These are phyloP conservation scores for Baudoinia panamericana DNA, from an alignment of 495 filamentous ascomycete genomes.

Conservation along the genomic window DNA sequence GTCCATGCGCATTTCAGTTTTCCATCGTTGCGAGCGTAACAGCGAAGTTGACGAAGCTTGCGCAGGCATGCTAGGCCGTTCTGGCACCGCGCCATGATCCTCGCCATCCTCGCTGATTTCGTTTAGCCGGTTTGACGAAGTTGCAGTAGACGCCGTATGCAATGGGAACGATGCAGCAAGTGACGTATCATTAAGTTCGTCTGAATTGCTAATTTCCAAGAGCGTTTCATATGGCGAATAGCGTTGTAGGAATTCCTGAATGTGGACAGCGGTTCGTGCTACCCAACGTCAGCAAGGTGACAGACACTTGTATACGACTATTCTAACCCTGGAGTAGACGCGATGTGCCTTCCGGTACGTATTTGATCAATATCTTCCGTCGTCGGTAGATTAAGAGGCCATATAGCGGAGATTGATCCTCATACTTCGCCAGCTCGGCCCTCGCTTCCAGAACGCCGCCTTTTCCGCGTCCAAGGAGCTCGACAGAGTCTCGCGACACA, in stretches of 20 bases:
- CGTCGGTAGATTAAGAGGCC: conserved; percentile 84
- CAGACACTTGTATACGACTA: neutral
- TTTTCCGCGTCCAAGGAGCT: conserved; percentile 61
- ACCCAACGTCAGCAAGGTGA: conserved; percentile 9
- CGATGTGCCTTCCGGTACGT: conserved; percentile 79
- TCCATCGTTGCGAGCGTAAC: conserved; percentile 9
- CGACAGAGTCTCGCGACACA: conserved; percentile 73
- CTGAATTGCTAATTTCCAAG: conserved; percentile 55
- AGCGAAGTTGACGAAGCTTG: conserved; percentile 1
- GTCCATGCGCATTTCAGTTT: conserved; percentile 14
- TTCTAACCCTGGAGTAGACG: conserved; percentile 73
- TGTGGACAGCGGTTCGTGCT: conserved; percentile 94
- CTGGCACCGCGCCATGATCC: conserved; percentile 37
- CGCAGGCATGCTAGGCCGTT: conserved; percentile 20
- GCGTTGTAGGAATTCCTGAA: conserved; percentile 68
- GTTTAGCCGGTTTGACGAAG: conserved; percentile 71
- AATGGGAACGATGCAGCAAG: conserved; percentile 80
- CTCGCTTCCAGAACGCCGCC: conserved; percentile 79
- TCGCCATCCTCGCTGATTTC: conserved; percentile 79
- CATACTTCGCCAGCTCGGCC: conserved; percentile 59
- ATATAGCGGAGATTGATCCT: conserved; percentile 75
- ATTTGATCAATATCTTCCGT: conserved; percentile 83
- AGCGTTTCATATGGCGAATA: conserved; percentile 80
- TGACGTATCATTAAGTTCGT: conserved; percentile 74
- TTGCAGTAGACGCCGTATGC: conserved; percentile 77